Evolutionary conservation across 805 yeast genomes (phyloP).

Genomic region (Barnettozyma californica): DNA sequence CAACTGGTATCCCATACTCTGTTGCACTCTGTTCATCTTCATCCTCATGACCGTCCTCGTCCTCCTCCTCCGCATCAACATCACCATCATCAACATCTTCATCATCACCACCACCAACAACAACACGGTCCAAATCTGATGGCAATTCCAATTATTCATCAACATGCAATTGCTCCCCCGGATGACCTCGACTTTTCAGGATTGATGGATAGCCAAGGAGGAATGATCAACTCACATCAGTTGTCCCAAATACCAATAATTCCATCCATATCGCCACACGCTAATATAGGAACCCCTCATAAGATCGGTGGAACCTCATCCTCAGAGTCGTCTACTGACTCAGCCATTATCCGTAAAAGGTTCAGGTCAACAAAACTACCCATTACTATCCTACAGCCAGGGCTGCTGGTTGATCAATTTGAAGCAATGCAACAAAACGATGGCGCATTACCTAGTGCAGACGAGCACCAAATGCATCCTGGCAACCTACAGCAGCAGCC

Average conservation of each 20-base stretch:
- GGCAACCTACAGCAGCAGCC: background rate
- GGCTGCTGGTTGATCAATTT: slow-evolving; percentile 9
- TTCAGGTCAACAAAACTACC: slow-evolving; percentile 5
- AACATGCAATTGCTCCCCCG: background rate
- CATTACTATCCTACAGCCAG: slow-evolving; percentile 8
- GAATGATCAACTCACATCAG: slow-evolving; percentile 3
- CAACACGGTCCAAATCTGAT: slow-evolving; percentile 9
- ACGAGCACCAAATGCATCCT: background rate
- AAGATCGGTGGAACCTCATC: background rate
- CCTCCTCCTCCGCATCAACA: too few species aligned
- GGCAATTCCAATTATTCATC: background rate
- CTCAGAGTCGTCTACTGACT: slow-evolving; percentile 1
- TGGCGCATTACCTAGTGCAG: background rate
- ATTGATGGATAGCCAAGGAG: slow-evolving; percentile 5
- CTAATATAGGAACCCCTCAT: background rate
- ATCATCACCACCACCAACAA: slow-evolving; percentile 4
- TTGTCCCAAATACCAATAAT: slow-evolving; percentile 4
- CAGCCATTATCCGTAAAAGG: slow-evolving; percentile 1
- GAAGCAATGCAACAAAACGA: slow-evolving; percentile 1
- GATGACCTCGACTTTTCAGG: slow-evolving; percentile 8
- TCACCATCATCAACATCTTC: background rate
- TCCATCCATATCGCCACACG: slow-evolving; percentile 3
- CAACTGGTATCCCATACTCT: slow-evolving; percentile 2
- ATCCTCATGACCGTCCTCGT: background rate
- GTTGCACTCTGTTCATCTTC: background rate